Base-by-base conservation (phyloP, 179 eudicot genomes). In the Sideroxylon spinosum region DNA sequence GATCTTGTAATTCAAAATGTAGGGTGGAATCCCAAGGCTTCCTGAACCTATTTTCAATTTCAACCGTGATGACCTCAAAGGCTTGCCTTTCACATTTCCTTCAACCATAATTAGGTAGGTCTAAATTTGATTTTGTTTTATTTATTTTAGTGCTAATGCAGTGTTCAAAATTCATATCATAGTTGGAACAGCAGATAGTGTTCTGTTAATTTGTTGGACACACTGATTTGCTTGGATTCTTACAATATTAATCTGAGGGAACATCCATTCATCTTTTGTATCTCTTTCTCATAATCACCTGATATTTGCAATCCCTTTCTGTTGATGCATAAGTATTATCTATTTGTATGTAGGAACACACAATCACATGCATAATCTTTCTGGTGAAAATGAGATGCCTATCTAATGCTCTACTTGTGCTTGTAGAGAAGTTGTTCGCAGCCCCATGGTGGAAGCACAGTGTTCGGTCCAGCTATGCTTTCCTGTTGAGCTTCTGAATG, bases 1-100 rank as follows among this genome's bases (percentile, higher is more conserved):
- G 63, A 17, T 73, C 76, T 74, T 68, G 57, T 37, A 62, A 53
- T 83, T 79, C 56, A 23, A 10, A 37, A 49, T 83, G 87, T 86
- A 94, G 98, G 97, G 98, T 79, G 98, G 98, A 76, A 94, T 94
- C 77, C 98, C 92, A 72, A 89, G 87, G 83, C 95, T 95, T 84
- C 78, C 82, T 28, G 80, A 82, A 79, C 91, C 97, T 32, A 69
- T 92, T 77, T 60, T 94, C 62, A 84, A 90, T 59, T 92, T 89
- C 81, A 89, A 80, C 75, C 97, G 95, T 69, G 97, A 94, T 85
- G 91, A 92, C 79, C 89, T 94, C 78, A 92, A 86, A 84, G 98
- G 95, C 81, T 82, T 94, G 81, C 98, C 98, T 11, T 91, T 90
- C 84, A 91, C 90, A 70, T 94, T 91, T 78, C 97, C 98, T 68